Conservation (phyloP, 139 green algal species). For the Desmodesmus armatus region DNA sequence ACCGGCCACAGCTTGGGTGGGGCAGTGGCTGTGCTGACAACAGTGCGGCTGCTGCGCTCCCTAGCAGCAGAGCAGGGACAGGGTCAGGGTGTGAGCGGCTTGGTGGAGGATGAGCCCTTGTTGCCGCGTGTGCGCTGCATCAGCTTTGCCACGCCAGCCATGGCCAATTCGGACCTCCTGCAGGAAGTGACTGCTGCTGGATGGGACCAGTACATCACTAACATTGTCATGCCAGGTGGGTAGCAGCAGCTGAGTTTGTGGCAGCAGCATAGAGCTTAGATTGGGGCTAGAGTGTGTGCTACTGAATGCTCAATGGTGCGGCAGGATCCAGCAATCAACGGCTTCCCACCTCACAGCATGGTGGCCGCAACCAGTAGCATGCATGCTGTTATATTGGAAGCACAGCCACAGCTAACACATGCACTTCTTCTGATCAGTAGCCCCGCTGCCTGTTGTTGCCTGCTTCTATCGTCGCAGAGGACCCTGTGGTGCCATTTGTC, state of each 20-base stretch:
- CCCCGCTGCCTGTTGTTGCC: too few species aligned
- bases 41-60: slow-evolving; percentile 28
- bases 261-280: too few species aligned
- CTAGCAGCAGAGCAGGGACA: background rate
- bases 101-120: slow-evolving; percentile 16
- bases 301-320: too few species aligned
- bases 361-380: too few species aligned
- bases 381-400: too few species aligned
- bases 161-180: slow-evolving; percentile 34
- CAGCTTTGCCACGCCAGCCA: slow-evolving; percentile 41
- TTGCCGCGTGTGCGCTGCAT: slow-evolving; percentile 45
- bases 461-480: slow-evolving; percentile 24
- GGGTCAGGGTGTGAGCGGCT: background rate
- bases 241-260: background rate
- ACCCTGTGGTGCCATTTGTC: slow-evolving; percentile 47
- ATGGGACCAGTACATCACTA: slow-evolving; percentile 46
- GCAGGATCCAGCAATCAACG: too few species aligned
- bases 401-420: too few species aligned
- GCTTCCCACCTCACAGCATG: too few species aligned
- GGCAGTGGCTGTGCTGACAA: slow-evolving; percentile 32
- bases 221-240: slow-evolving; percentile 43
- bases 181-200: slow-evolving; percentile 36
- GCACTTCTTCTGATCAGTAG: too few species aligned
- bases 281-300: too few species aligned
- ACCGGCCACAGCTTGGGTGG: slow-evolving; percentile 37